Evolutionary conservation across 2,329 filamentous ascomycete genomes (phyloP).

Genomic region (Pleomassaria siparia): DNA sequence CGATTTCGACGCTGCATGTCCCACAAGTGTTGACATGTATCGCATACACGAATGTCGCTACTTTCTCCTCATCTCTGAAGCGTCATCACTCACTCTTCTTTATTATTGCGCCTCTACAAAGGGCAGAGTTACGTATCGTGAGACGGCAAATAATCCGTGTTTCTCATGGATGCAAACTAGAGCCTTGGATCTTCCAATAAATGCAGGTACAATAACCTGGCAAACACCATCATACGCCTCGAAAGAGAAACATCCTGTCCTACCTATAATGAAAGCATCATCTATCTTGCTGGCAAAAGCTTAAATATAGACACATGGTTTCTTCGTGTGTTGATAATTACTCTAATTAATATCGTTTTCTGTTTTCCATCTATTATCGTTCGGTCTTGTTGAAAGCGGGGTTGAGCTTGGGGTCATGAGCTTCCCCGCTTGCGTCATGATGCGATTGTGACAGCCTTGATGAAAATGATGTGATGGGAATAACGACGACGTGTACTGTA

Average conservation of each 20-base stretch:
- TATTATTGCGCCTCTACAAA: too few relatives aligned
- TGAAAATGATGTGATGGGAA: not conserved
- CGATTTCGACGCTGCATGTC: slow-evolving; percentile 41
- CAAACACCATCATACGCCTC: too few relatives aligned
- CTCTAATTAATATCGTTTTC: too few relatives aligned
- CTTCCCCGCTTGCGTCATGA: slow-evolving; percentile 19
- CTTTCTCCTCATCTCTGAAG: not conserved
- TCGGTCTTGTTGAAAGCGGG: not conserved
- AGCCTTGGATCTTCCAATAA: too few relatives aligned
- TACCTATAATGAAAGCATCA: too few relatives aligned
- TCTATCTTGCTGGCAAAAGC: too few relatives aligned
- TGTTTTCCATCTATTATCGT: not conserved
- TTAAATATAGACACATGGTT: too few relatives aligned
- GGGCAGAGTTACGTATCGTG: not conserved
- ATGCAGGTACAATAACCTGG: too few relatives aligned
- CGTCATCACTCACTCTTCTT: not conserved
- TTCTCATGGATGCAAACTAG: too few relatives aligned
- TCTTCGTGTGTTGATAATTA: too few relatives aligned
- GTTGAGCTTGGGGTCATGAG: not conserved
- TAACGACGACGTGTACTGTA: not conserved
- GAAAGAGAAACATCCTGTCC: too few relatives aligned
- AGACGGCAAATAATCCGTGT: too few relatives aligned
- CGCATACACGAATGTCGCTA: not conserved
- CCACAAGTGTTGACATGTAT: slow-evolving; percentile 44
- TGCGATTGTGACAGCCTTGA: not conserved